phyloP scores from a whole-genome alignment of 73 alveolate species.

The Diophrys appendiculata region DNA sequence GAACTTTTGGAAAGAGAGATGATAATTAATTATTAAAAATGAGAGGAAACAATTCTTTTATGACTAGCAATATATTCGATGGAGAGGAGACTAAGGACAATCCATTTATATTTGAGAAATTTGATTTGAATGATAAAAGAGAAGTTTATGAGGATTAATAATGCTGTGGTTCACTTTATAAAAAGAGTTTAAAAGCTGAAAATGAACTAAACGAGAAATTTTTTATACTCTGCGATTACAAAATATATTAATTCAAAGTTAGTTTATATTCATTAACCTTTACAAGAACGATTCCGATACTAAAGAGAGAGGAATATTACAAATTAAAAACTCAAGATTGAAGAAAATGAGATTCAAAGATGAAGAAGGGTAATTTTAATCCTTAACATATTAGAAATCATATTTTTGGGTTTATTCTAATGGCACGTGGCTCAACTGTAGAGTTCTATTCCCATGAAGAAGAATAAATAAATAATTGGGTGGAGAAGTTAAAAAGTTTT shows the following conservation, averaged over 20 bases:
- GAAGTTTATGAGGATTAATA: slow-evolving; percentile 19
- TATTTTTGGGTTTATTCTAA: slow-evolving; percentile 36
- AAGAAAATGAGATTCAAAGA: slow-evolving; percentile 40
- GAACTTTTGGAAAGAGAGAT: neutral
- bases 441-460: slow-evolving; percentile 40
- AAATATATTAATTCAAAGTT: slow-evolving; percentile 33
- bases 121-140: slow-evolving; percentile 8
- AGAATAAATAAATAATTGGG: slow-evolving; percentile 24
- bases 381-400: slow-evolving; percentile 14
- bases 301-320: slow-evolving; percentile 39
- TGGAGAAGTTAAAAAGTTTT: slow-evolving; percentile 16
- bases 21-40: neutral
- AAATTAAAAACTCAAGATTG: slow-evolving; percentile 28
- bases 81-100: slow-evolving; percentile 48
- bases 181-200: slow-evolving; percentile 12
- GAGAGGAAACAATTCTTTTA: neutral
- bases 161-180: slow-evolving; percentile 33
- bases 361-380: slow-evolving; percentile 33
- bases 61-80: slow-evolving; percentile 18
- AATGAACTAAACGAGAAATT: slow-evolving; percentile 40
- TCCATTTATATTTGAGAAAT: slow-evolving; percentile 52
- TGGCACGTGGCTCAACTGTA: slow-evolving; percentile 43
- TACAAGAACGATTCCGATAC: slow-evolving; percentile 21
- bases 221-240: slow-evolving; percentile 21
- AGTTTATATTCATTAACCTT: neutral